Evolutionary conservation across 805 yeast species (phyloP).

Genomic region (Kodamaea fukazawae): DNA sequence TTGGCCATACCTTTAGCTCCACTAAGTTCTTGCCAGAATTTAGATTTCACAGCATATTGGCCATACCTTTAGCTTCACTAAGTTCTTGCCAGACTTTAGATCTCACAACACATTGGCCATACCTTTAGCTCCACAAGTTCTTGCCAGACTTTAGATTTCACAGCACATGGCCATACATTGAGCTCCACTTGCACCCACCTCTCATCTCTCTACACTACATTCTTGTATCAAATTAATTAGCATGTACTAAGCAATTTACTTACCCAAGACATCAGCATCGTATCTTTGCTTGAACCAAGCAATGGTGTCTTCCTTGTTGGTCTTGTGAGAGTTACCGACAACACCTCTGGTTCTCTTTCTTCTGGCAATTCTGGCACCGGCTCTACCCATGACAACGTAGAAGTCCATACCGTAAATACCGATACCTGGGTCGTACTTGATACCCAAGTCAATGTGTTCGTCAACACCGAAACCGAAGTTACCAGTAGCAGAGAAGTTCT

Average conservation of each 20-base stretch:
- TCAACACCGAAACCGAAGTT: conserved; percentile 99
- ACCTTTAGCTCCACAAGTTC: no score
- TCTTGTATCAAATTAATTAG: conserved; percentile 4
- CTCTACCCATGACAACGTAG: conserved; percentile 99
- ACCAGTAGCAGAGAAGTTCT: conserved; percentile 98
- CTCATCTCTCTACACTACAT: conserved; percentile 2
- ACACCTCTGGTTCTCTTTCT: conserved; percentile 90
- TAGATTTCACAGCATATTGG: no score
- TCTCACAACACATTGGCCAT: no score
- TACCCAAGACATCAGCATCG: conserved; percentile 94
- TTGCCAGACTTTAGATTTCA: no score
- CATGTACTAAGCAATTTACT: conserved; percentile 41
- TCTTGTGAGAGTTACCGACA: conserved; percentile 91
- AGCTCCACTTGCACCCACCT: no score
- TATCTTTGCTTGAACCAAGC: conserved; percentile 99
- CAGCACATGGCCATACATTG: no score
- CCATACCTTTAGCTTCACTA: no score
- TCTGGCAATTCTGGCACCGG: conserved; percentile 98
- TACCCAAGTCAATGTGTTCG: conserved; percentile 99
- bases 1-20: no score
- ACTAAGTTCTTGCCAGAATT: no score
- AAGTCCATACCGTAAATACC: conserved; percentile 99
- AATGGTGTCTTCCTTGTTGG: conserved; percentile 90
- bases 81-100: no score
- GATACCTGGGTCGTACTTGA: conserved; percentile 99